Evolutionary conservation across 2,329 filamentous ascomycete species (phyloP), one percentile per base, ranked within the genome.

Genomic region (Paracoccidioides brasiliensis): DNA sequence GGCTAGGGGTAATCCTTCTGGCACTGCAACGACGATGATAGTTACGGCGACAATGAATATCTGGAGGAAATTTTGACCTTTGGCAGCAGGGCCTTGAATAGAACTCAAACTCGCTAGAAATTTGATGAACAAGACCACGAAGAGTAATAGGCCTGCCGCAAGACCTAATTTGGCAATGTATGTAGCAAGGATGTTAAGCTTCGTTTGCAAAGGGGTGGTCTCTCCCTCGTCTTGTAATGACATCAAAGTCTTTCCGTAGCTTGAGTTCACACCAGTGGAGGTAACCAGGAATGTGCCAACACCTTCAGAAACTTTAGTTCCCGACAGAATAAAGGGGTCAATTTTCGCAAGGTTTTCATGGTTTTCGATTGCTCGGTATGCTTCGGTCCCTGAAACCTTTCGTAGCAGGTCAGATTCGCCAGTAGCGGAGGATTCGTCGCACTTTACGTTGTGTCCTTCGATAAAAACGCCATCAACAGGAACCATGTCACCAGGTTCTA

Each of bases 241-340:
- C 79, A 90, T 85, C 73, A 90, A 79, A 2, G 83, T 89, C 64
- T 87, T 86, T 55, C 87, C 87, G 63, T 87, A 83, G 37, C 80
- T 85, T 0, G 86, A 88, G 67, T 90, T 79, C 40, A 85, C 77
- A 59, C 87, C 87, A 15, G 84, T 82, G 4, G 86, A 80, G 1
- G 85, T 88, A 55, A 90, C 86, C 55, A 91, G 68, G 68, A 88
- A 90, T 3, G 80, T 82, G 8, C 88, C 87, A 6, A 88, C 78
- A 55, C 87, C 87, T 63, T 89, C 85, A 0, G 82, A 82, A 9
- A 91, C 82, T 61, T 88, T 89, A 2, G 84, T 84, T 48, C 87
- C 87, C 28, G 86, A 90, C 3, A 90, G 75, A 58, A 91, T 89
- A 68, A 91, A 91, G 0, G 87, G 87, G 62, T 90, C 87, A 58